Evolutionary conservation across 129 eudicot genomes (phyloP), one percentile per base, ranked within the genome.

Genomic region (Escallonia herrerae): DNA sequence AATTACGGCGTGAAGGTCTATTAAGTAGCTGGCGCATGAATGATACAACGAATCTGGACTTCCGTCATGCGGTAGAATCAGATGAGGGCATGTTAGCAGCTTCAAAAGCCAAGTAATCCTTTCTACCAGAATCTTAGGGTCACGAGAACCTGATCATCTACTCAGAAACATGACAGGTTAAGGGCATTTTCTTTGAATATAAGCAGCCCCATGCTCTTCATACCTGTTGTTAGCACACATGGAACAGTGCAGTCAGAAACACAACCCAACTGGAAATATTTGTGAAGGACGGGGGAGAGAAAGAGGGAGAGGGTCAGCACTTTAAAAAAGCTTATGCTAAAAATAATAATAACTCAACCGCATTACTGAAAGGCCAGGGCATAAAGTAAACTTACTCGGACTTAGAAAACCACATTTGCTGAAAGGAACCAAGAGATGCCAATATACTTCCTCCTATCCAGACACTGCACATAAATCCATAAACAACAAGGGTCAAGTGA

Each of bases 331-430:
- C 33, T 22, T 22, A 22, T 12, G 8, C 12, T n/a, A 33, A 14
- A 39, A 40, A 39, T 7, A 65, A 48, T 9, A 22, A 50, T 22
- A n/a, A 37, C 3, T 51, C 13, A 5, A 3, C 22, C 22, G 7
- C 22, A 39, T 44, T 13, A 49, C 13, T 13, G 56, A 43, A 48
- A 40, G 15, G 15, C 40, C 5, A 10, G 3, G 41, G 40, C 51
- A 38, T 39, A 55, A 9, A 66, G 33, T 7, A 11, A 70, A 71
- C 98, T 85, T 85, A 93, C 98, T 93, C 98, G 3, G 96, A 83
- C 81, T 93, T 93, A 42, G 96, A 93, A 79, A 93, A 93, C 98
- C 98, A 93, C 98, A 93, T 88, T 65, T 93, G 98, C 76, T 93
- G 98, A 63, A 93, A 88, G 52, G 98, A 93, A 62, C 98, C 98